Evolutionary conservation across 2,329 filamentous ascomycete species (phyloP).

Genomic region (Magnaporthiopsis rhizophila): DNA sequence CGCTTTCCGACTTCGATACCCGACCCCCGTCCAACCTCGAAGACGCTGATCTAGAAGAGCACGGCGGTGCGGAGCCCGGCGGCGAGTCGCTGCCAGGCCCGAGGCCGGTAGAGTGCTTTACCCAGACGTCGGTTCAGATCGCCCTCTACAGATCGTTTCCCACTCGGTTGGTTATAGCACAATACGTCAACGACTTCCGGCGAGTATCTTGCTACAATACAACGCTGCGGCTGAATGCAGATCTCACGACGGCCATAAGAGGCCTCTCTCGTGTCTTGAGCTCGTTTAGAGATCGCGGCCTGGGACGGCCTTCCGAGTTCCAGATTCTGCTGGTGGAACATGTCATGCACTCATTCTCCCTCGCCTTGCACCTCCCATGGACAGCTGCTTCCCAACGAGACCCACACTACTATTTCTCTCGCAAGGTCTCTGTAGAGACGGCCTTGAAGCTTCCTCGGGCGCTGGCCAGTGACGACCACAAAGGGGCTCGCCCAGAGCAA

Average conservation of each 20-base stretch:
- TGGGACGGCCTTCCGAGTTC: slow-evolving; percentile 23
- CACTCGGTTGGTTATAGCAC: slow-evolving; percentile 33
- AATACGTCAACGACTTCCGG: slow-evolving; percentile 38
- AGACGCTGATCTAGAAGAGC: slow-evolving; percentile 35
- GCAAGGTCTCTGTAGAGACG: slow-evolving; percentile 39
- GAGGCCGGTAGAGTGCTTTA: slow-evolving; percentile 27
- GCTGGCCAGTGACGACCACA: slow-evolving; percentile 10
- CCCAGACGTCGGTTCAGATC: slow-evolving; percentile 41
- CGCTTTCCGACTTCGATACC: slow-evolving; percentile 38
- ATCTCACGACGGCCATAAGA: slow-evolving; percentile 32
- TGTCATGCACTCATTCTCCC: slow-evolving; percentile 37
- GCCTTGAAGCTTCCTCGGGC: slow-evolving; percentile 22
- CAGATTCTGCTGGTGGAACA: slow-evolving; percentile 34
- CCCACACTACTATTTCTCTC: slow-evolving; percentile 43
- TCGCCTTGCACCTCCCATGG: slow-evolving; percentile 47
- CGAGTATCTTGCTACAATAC: slow-evolving; percentile 36
- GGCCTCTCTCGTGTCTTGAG: slow-evolving; percentile 24
- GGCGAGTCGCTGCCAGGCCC: slow-evolving; percentile 15
- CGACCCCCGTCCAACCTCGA: slow-evolving; percentile 39
- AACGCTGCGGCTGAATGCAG: slow-evolving; percentile 35
- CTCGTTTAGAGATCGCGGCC: slow-evolving; percentile 15
- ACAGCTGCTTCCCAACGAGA: slow-evolving; percentile 34
- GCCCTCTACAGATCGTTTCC: slow-evolving; percentile 35
- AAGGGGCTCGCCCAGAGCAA: slow-evolving; percentile 11
- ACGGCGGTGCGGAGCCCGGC: slow-evolving; percentile 11